phyloP scores from a whole-genome alignment of 1,139 yeast species.

The Pichia sp. region DNA sequence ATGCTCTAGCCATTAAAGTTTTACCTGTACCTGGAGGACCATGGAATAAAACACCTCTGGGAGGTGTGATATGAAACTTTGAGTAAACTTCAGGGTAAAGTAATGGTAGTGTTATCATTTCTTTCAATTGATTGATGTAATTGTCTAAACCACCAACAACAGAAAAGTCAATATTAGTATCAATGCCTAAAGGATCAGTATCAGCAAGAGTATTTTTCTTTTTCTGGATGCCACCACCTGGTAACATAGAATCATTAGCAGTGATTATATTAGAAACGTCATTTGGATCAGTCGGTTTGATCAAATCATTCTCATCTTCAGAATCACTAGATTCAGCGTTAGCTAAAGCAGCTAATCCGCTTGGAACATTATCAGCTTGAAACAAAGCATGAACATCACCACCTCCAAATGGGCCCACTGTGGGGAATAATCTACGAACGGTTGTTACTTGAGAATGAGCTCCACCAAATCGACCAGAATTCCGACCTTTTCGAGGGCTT shows the following conservation, averaged over 20 bases:
- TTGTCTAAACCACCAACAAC: constrained; percentile 90
- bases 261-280: constrained; percentile 22
- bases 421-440: constrained; percentile 71
- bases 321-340: constrained; percentile 29
- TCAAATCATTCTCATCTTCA: constrained; percentile 35
- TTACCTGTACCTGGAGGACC: constrained; percentile 99
- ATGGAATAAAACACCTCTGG: constrained; percentile 94
- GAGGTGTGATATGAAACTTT: constrained; percentile 88
- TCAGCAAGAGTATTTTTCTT: constrained; percentile 77
- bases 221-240: constrained; percentile 20
- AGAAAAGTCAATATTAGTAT: constrained; percentile 83
- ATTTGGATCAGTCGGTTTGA: constrained; percentile 27
- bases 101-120: constrained; percentile 93
- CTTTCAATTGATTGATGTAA: constrained; percentile 80
- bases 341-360: constrained; percentile 37
- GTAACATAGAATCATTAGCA: constrained; percentile 3
- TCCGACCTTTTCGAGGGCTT: constrained; percentile 29
- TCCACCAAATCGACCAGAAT: constrained; percentile 23
- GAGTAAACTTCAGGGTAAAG: constrained; percentile 91
- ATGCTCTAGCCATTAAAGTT: constrained; percentile 94
- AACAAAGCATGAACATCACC: constrained; percentile 73
- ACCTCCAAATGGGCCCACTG: constrained; percentile 97
- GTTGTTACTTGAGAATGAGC: constrained; percentile 6
- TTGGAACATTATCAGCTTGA: constrained; percentile 44
- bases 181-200: constrained; percentile 91